Conservation (phyloP, 2,329 filamentous ascomycete genomes). For the Rugonectria rugulosa region DNA sequence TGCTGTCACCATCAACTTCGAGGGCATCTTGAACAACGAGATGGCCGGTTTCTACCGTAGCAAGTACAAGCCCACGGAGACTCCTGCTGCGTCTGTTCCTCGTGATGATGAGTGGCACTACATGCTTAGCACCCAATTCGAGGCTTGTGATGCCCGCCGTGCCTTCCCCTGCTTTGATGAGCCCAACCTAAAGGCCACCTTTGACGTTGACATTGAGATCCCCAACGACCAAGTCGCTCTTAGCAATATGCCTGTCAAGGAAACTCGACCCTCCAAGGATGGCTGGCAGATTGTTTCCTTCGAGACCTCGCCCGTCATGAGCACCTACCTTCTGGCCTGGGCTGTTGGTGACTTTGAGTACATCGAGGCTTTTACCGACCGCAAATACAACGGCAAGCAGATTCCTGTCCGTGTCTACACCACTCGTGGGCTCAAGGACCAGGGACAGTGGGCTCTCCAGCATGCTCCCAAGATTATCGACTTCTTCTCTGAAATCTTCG, state of each 20-base stretch:
- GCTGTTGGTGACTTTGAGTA: slow-evolving; percentile 97
- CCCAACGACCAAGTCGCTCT: slow-evolving; percentile 87
- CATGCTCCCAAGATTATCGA: slow-evolving; percentile 94
- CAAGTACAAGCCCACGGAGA: slow-evolving; percentile 84
- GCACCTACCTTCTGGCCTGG: slow-evolving; percentile 91
- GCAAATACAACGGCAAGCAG: slow-evolving; percentile 89
- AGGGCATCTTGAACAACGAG: slow-evolving; percentile 84
- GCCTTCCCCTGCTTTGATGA: slow-evolving; percentile 99
- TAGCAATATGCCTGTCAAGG: slow-evolving; percentile 94
- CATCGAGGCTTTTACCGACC: slow-evolving; percentile 87
- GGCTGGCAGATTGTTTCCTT: slow-evolving; percentile 81
- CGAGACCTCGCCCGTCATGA: slow-evolving; percentile 87
- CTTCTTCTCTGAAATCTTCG: slow-evolving; percentile 95
- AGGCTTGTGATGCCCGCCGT: slow-evolving; percentile 91
- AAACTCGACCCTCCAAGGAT: slow-evolving; percentile 62
- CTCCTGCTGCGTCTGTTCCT: slow-evolving; percentile 79
- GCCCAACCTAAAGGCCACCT: slow-evolving; percentile 94
- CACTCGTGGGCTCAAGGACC: slow-evolving; percentile 90
- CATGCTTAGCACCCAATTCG: slow-evolving; percentile 97
- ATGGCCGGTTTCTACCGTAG: slow-evolving; percentile 96
- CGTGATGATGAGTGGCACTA: slow-evolving; percentile 72
- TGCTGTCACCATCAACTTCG: slow-evolving; percentile 73
- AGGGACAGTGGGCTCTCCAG: slow-evolving; percentile 87
- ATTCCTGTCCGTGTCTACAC: slow-evolving; percentile 96
- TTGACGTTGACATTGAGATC: slow-evolving; percentile 92